Evolutionary conservation across 2,329 filamentous ascomycete genomes (phyloP).

Genomic region (Xylariaceae sp.): DNA sequence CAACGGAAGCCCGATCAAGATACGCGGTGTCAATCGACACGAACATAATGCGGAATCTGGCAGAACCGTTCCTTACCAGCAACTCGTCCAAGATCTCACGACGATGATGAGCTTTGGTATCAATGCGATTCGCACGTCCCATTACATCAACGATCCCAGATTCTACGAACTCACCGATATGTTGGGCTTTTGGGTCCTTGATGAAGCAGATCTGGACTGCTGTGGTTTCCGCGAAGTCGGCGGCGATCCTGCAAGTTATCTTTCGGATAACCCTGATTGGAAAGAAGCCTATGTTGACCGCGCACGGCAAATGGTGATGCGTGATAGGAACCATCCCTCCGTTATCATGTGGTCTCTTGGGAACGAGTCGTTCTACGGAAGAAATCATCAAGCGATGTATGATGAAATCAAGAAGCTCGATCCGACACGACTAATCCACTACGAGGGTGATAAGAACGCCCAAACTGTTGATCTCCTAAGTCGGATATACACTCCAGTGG

Average conservation of each 20-base stretch:
- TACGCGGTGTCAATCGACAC: slow-evolving; percentile 65
- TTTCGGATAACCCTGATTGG: slow-evolving; percentile 58
- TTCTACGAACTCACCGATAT: slow-evolving; percentile 59
- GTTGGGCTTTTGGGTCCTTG: slow-evolving; percentile 59
- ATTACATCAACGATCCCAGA: slow-evolving; percentile 58
- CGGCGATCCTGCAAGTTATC: slow-evolving; percentile 43
- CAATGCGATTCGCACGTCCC: slow-evolving; percentile 63
- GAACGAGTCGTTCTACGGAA: slow-evolving; percentile 66
- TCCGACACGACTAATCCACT: slow-evolving; percentile 55
- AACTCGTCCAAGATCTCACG: slow-evolving; percentile 56
- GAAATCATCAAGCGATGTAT: slow-evolving; percentile 64
- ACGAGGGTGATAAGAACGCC: slow-evolving; percentile 57
- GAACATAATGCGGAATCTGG: slow-evolving; percentile 62
- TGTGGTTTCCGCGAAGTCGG: slow-evolving; percentile 45
- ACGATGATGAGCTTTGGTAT: slow-evolving; percentile 66
- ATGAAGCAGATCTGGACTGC: slow-evolving; percentile 51
- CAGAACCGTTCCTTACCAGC: slow-evolving; percentile 55
- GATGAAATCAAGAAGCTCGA: slow-evolving; percentile 55
- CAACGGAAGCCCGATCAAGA: slow-evolving; percentile 59
- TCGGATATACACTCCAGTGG: slow-evolving; percentile 57
- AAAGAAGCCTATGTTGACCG: slow-evolving; percentile 61
- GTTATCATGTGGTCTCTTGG: slow-evolving; percentile 68
- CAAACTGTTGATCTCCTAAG: slow-evolving; percentile 58
- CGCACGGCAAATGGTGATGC: slow-evolving; percentile 56
- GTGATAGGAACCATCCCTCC: slow-evolving; percentile 56